Base-by-base conservation (phyloP, 345 rosid genomes). In the Nephelium lappaceum region DNA sequence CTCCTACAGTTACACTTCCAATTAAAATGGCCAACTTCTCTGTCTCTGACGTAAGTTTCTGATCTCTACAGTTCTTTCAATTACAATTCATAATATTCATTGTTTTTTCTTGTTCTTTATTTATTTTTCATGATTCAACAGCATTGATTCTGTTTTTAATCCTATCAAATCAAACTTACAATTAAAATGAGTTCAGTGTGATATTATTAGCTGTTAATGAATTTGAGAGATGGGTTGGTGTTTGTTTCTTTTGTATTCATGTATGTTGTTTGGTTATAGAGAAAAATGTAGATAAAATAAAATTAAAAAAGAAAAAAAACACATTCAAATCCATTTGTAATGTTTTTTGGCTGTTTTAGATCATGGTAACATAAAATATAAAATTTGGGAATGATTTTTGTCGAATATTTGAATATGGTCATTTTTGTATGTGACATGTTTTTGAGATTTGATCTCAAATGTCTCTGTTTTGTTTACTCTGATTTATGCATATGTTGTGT, bases 21-120 rank as follows among this genome's bases (percentile, higher is more conserved):
- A 80, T 45, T 71, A 55, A 45, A 25, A 83, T 85, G 90, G 76
- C 84, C 23, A 23, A 60, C 71, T 62, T 79, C 83, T 71, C 78
- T 39, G 69, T 79, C 63, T 78, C 81, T 62, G 43, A 49, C 38
- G 89, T 78, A 67, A 67, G 79, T 25, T 16, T 81, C 75, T 47
- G 38, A 49, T 75, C 64, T 67, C 31, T 19, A 24, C 75, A 60
- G 11, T 57, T 72, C 16, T 38, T 61, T 21, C 53, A 41, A 39
- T 42, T 18, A 24, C 67, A 60, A 41, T 75, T 53, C 53, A 10
- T 7, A 11, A 2, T n/a, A 8, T 15, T 45, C 11, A 8, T 45
- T 45, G 49, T 45, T 45, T 45, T 5, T 41, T 41, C 7, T 41
- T 41, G 4, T 51, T 51, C 15, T 51, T 51, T 21, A 8, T n/a